Conservation (phyloP, 1,284 basidiomycete species). For the Veloboletus limbatus region DNA sequence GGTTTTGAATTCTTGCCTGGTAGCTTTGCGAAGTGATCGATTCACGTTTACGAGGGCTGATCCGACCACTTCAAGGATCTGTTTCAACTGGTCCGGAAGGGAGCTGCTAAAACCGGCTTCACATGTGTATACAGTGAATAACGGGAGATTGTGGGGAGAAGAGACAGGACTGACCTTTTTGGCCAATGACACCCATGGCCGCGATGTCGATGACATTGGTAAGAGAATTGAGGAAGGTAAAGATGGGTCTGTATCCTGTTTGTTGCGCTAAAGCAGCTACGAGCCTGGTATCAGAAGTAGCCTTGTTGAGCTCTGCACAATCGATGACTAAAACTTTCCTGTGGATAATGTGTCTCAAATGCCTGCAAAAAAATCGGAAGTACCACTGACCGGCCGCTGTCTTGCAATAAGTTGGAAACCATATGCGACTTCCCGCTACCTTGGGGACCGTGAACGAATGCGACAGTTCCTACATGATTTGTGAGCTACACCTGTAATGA, state of each 20-base stretch:
- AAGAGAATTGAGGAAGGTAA: constrained; percentile 84
- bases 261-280: constrained; percentile 72
- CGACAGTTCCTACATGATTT: constrained; percentile 51
- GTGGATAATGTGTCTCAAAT: constrained; percentile 2
- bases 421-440: constrained; percentile 87
- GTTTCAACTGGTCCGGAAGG: constrained; percentile 81
- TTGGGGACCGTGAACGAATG: constrained; percentile 89
- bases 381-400: constrained; percentile 53
- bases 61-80: constrained; percentile 81
- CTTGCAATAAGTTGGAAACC: constrained; percentile 59
- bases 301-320: constrained; percentile 73
- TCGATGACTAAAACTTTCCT: constrained; percentile 80
- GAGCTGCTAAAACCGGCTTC: constrained; percentile 84
- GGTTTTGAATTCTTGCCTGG: constrained; percentile 39
- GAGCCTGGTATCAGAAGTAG: constrained; percentile 70
- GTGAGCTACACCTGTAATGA: neutral
- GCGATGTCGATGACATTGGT: constrained; percentile 92
- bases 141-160: neutral
- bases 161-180: constrained; percentile 61
- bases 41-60: constrained; percentile 69
- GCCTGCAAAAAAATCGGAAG: neutral
- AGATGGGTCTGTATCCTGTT: constrained; percentile 90
- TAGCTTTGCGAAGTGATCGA: constrained; percentile 46
- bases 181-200: constrained; percentile 89
- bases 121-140: constrained; percentile 5